Evolutionary conservation across 1,284 basidiomycete species (phyloP).

Genomic region (Trametes sp.): DNA sequence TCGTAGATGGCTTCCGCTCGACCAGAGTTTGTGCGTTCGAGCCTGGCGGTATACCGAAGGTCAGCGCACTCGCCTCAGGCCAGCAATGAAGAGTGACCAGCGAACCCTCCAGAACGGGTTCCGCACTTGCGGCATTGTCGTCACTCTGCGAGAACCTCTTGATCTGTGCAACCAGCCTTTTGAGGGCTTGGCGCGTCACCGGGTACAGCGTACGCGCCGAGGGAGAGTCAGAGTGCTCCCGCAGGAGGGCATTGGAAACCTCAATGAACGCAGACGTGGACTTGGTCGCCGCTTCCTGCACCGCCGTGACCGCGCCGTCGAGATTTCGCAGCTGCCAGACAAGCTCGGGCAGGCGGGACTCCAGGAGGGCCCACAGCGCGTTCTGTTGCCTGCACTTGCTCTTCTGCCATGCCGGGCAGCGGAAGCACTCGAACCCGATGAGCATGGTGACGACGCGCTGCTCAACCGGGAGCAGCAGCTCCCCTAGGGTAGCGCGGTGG

Average conservation of each 20-base stretch:
- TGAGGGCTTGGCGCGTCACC: background rate
- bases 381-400: constrained; percentile 12
- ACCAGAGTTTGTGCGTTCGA: background rate
- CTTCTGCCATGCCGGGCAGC: constrained; percentile 9
- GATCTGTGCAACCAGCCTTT: background rate
- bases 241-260: background rate
- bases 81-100: background rate
- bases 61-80: background rate
- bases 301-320: background rate
- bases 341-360: constrained; percentile 15
- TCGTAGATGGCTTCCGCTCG: background rate
- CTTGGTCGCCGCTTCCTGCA: background rate
- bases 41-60: background rate
- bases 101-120: background rate
- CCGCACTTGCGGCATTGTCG: background rate
- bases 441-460: constrained; percentile 6
- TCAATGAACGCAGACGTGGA: background rate
- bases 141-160: background rate
- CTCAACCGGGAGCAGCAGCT: constrained; percentile 4
- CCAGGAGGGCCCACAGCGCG: constrained; percentile 18
- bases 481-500: constrained; percentile 3
- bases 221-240: background rate
- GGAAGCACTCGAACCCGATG: constrained; percentile 9
- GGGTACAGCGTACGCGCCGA: background rate
- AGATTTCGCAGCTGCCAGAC: background rate